Conservation (phyloP, 495 filamentous ascomycete species). For the Hypoxylon intermedium region DNA sequence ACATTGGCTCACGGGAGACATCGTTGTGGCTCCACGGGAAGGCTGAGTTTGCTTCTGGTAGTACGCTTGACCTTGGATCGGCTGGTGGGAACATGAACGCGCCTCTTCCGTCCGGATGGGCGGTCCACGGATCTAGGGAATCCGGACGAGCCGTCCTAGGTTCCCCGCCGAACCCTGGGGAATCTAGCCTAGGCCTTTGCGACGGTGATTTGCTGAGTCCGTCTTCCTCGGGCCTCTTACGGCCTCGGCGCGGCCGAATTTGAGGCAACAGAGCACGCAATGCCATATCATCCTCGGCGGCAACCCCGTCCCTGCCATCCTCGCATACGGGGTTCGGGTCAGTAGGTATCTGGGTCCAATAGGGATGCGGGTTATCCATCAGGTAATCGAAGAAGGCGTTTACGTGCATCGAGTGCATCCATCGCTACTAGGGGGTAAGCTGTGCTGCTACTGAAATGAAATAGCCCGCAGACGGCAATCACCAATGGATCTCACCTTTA, state of each 20-base stretch:
- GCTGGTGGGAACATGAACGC: slow-evolving; percentile 46
- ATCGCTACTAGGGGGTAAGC: slow-evolving; percentile 66
- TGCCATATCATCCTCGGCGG: slow-evolving; percentile 90
- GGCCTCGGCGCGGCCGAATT: slow-evolving; percentile 86
- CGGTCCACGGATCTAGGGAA: slow-evolving; percentile 53
- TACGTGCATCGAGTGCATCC: slow-evolving; percentile 98
- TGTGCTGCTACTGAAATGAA: neutral
- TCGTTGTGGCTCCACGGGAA: slow-evolving; percentile 51
- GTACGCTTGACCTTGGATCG: slow-evolving; percentile 41
- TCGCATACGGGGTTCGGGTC: slow-evolving; percentile 65
- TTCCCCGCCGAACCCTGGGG: slow-evolving; percentile 66
- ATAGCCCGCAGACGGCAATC: no score
- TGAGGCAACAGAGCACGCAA: slow-evolving; percentile 87
- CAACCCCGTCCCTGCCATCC: slow-evolving; percentile 81
- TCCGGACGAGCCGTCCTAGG: slow-evolving; percentile 50
- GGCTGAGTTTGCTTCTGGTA: slow-evolving; percentile 33
- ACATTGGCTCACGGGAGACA: slow-evolving; percentile 62
- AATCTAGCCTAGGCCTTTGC: slow-evolving; percentile 73
- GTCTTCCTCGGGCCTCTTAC: slow-evolving; percentile 80
- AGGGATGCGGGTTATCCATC: slow-evolving; percentile 76
- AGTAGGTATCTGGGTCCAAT: slow-evolving; percentile 83
- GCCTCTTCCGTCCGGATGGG: slow-evolving; percentile 56
- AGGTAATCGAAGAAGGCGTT: slow-evolving; percentile 97
- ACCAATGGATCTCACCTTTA: slow-evolving; percentile 70
- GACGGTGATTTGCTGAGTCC: slow-evolving; percentile 61